A percentile compares a stretch with the other conserved stretches of the same genome.
Conservation (phyloP, 345 rosid species). For the Crucihimalaya himalaica region DNA sequence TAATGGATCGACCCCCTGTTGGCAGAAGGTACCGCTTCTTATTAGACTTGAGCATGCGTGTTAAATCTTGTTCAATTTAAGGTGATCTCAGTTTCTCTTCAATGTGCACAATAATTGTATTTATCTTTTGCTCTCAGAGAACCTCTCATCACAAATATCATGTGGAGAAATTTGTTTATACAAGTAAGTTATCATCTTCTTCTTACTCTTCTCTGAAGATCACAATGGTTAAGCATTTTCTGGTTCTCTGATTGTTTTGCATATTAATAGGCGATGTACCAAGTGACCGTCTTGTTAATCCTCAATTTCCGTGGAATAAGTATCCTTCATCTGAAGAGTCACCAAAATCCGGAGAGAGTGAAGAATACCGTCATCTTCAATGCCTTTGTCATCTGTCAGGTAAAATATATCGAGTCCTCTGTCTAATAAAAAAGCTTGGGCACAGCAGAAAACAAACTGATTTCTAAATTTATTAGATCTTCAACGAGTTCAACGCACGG, state of each 20-base stretch:
- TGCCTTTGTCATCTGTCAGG: constrained; percentile 91
- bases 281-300: constrained; percentile 71
- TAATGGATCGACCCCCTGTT: constrained; percentile 88
- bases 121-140: constrained; percentile 52
- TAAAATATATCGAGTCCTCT: constrained; percentile 36
- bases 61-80: neutral
- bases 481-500: constrained; percentile 93
- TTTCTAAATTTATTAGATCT: constrained; percentile 47
- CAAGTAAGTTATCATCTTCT: constrained; percentile 55
- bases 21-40: constrained; percentile 71
- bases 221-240: neutral
- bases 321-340: constrained; percentile 51
- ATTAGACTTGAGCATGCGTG: neutral
- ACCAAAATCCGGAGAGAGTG: constrained; percentile 51
- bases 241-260: constrained; percentile 4
- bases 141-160: constrained; percentile 93
- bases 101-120: neutral
- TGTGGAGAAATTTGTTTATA: constrained; percentile 95
- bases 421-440: neutral
- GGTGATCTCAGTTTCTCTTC: neutral
- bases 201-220: neutral
- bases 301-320: constrained; percentile 73
- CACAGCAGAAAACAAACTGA: constrained; percentile 5
- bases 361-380: constrained; percentile 92
- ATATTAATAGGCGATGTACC: constrained; percentile 71